Conservation (phyloP, 225 moss, liverwort and hornwort genomes). For the Pseudoscleropodium purum region DNA sequence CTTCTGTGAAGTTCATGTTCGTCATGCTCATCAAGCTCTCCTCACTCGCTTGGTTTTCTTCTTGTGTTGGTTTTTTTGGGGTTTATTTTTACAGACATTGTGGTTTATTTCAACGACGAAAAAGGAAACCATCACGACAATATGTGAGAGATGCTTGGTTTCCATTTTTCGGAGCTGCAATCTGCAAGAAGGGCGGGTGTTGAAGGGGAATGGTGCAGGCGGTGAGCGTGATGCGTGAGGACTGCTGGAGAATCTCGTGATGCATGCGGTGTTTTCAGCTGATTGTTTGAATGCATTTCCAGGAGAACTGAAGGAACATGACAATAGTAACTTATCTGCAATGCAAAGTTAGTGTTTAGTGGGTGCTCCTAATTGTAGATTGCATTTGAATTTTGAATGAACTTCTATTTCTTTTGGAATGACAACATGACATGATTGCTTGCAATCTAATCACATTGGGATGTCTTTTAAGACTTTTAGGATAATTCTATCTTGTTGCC, state of each 20-base stretch:
- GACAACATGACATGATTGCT: not conserved
- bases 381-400: not conserved
- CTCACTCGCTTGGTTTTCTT: not conserved
- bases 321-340: not conserved
- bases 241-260: not conserved
- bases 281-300: not conserved
- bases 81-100: too few species aligned
- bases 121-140: not conserved
- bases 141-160: not conserved
- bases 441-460: not conserved
- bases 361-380: too few species aligned
- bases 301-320: not conserved
- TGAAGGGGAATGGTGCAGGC: not conserved
- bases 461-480: too few species aligned
- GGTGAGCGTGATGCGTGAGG: not conserved
- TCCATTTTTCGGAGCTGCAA: not conserved
- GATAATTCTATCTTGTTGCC: fast-evolving
- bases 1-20: not conserved
- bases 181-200: not conserved
- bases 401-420: not conserved
- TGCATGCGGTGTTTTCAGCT: too few species aligned
- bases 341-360: too few species aligned
- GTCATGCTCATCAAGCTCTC: not conserved
- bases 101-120: not conserved
- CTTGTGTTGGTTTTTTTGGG: too few species aligned